Evolutionary conservation across 2,329 filamentous ascomycete species (phyloP).

Genomic region (Paraconiothyrium brasiliense): DNA sequence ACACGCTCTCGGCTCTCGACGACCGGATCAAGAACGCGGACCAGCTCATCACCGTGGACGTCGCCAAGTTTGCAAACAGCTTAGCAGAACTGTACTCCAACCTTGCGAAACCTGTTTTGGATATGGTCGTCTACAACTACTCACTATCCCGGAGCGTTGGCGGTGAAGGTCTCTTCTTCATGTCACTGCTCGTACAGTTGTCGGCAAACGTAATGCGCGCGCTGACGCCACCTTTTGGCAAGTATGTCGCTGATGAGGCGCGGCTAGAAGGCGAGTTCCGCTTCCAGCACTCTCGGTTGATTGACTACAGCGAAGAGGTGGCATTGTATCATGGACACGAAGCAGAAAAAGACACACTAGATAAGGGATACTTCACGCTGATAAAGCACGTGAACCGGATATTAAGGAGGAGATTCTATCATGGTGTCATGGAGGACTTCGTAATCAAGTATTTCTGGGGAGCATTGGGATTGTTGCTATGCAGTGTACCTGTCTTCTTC

Average conservation of each 20-base stretch:
- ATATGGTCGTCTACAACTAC: conserved; percentile 97
- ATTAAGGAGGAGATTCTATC: conserved; percentile 86
- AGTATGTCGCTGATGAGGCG: conserved; percentile 96
- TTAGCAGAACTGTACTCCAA: conserved; percentile 96
- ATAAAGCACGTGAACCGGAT: conserved; percentile 99
- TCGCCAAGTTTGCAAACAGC: conserved; percentile 95
- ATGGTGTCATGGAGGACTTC: conserved; percentile 99
- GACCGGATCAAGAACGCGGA: conserved; percentile 99
- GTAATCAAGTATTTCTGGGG: conserved; percentile 99
- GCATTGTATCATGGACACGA: conserved; percentile 92
- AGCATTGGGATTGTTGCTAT: conserved; percentile 87
- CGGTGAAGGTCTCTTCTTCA: conserved; percentile 92
- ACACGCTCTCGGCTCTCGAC: conserved; percentile 92
- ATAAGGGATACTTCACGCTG: conserved; percentile 98
- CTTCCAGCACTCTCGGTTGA: conserved; percentile 91
- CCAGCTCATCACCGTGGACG: conserved; percentile 95
- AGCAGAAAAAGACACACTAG: conserved; percentile 93
- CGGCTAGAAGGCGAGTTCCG: conserved; percentile 94
- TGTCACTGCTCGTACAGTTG: conserved; percentile 91
- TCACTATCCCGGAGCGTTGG: conserved; percentile 94
- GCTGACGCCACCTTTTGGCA: conserved; percentile 93
- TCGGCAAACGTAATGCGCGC: conserved; percentile 94
- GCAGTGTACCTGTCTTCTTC: conserved; percentile 95
- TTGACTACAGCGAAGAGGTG: conserved; percentile 95
- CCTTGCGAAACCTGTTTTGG: conserved; percentile 89